Evolutionary conservation across 768 basidiomycete genomes (phyloP).

Genomic region (Suillus sp.): DNA sequence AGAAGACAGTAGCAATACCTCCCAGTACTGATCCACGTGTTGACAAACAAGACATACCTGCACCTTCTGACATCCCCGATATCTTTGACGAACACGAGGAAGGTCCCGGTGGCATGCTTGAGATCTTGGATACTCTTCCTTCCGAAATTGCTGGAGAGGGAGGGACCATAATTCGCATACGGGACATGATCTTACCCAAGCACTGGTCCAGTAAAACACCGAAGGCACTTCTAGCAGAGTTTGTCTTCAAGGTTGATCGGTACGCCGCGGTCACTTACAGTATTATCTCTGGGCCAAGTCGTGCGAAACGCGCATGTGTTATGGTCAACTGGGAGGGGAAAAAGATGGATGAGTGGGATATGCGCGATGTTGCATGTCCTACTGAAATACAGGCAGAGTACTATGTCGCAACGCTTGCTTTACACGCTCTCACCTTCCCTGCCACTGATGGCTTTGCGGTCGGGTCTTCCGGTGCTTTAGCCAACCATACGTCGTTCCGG

Average conservation of each 20-base stretch:
- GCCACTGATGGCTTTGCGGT: slow-evolving; percentile 62
- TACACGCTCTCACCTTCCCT: slow-evolving; percentile 77
- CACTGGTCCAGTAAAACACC: slow-evolving; percentile 83
- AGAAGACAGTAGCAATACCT: background rate
- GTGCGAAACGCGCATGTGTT: slow-evolving; percentile 73
- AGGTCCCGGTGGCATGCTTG: slow-evolving; percentile 64
- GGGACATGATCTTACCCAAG: slow-evolving; percentile 82
- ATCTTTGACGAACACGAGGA: slow-evolving; percentile 56
- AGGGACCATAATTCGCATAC: slow-evolving; percentile 54
- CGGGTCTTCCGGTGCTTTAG: slow-evolving; percentile 45
- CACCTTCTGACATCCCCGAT: slow-evolving; percentile 34
- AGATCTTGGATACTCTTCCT: slow-evolving; percentile 68
- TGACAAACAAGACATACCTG: background rate
- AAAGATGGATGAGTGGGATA: slow-evolving; percentile 66
- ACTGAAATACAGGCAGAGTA: slow-evolving; percentile 83
- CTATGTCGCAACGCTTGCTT: slow-evolving; percentile 83
- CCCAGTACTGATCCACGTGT: background rate
- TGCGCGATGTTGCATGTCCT: slow-evolving; percentile 84
- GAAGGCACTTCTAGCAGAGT: slow-evolving; percentile 68
- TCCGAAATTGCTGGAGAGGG: slow-evolving; percentile 54
- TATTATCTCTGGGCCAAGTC: slow-evolving; percentile 66
- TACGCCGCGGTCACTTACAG: slow-evolving; percentile 75
- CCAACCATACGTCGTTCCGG: slow-evolving; percentile 68
- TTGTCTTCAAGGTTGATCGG: slow-evolving; percentile 66
- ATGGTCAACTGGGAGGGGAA: slow-evolving; percentile 73